These are phyloP conservation scores for Podaxis sp. DNA, from an alignment of 768 basidiomycete genomes.

Conservation along the genomic window DNA sequence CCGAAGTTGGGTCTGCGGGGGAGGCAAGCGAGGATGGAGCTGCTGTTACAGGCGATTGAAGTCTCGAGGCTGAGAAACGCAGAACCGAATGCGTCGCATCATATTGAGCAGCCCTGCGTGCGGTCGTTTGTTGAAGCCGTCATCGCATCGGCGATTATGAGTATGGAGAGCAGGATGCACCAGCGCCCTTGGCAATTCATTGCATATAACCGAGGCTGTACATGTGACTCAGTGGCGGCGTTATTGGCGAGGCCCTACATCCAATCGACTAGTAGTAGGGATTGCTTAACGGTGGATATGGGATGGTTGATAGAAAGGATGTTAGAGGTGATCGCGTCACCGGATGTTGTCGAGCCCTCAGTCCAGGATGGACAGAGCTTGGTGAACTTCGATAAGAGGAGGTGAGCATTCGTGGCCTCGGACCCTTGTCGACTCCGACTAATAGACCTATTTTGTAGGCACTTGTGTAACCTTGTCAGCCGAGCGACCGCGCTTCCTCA, in stretches of 20 bases:
- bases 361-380: slow-evolving; percentile 53
- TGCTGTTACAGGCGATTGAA: slow-evolving; percentile 68
- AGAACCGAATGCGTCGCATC: slow-evolving; percentile 29
- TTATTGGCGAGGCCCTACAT: slow-evolving; percentile 50
- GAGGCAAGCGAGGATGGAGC: slow-evolving; percentile 71
- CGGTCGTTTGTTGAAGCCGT: slow-evolving; percentile 81
- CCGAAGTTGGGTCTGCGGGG: slow-evolving; percentile 57
- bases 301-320: slow-evolving; percentile 83
- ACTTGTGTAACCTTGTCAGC: slow-evolving; percentile 60
- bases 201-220: slow-evolving; percentile 54
- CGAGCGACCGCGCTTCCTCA: slow-evolving; percentile 44
- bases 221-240: slow-evolving; percentile 56
- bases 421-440: not conserved
- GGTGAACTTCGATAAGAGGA: slow-evolving; percentile 79
- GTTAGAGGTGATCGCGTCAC: slow-evolving; percentile 71
- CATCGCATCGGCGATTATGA: slow-evolving; percentile 69
- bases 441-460: slow-evolving; percentile 34
- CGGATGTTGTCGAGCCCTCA: slow-evolving; percentile 59
- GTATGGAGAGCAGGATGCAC: slow-evolving; percentile 76
- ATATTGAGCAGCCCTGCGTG: slow-evolving; percentile 57
- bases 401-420: slow-evolving; percentile 34
- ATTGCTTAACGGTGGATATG: slow-evolving; percentile 65
- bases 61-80: slow-evolving; percentile 61
- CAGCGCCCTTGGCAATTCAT: slow-evolving; percentile 76
- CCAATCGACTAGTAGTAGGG: slow-evolving; percentile 38